Evolutionary conservation across 2,329 filamentous ascomycete species (phyloP).

Genomic region (Venturia asperata): DNA sequence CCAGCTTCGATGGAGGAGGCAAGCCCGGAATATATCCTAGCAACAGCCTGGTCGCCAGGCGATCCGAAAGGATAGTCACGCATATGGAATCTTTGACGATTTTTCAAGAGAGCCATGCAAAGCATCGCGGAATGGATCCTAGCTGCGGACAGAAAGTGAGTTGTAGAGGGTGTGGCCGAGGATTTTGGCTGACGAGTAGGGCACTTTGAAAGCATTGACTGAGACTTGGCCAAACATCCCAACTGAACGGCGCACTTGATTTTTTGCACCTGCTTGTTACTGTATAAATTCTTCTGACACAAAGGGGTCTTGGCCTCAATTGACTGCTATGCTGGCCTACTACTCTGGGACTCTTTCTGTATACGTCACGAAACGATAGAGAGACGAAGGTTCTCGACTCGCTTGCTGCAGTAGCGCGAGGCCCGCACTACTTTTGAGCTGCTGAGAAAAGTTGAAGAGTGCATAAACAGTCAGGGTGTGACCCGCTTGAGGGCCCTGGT

Average conservation of each 20-base stretch:
- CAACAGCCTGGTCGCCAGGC: background rate
- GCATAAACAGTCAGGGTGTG: background rate
- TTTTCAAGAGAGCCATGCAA: conserved; percentile 8
- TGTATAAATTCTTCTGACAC: background rate
- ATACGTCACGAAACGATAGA: background rate
- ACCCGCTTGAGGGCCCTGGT: background rate
- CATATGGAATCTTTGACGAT: background rate
- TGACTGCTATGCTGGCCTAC: background rate
- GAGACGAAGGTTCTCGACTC: background rate
- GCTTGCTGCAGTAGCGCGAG: background rate
- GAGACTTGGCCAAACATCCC: conserved; percentile 4
- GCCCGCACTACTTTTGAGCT: background rate
- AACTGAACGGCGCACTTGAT: background rate
- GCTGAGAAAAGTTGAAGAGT: conserved; percentile 11
- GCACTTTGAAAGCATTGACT: background rate
- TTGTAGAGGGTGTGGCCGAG: background rate
- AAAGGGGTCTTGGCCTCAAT: background rate
- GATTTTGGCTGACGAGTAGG: background rate
- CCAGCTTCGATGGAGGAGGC: background rate
- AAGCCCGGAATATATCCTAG: background rate
- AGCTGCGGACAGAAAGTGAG: conserved; percentile 5
- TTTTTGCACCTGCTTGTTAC: background rate
- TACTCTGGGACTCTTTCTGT: background rate
- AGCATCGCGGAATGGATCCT: background rate
- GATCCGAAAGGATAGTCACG: background rate